phyloP scores from a whole-genome alignment of 2,329 filamentous ascomycete species.

The Hymenoscyphus albidus region DNA sequence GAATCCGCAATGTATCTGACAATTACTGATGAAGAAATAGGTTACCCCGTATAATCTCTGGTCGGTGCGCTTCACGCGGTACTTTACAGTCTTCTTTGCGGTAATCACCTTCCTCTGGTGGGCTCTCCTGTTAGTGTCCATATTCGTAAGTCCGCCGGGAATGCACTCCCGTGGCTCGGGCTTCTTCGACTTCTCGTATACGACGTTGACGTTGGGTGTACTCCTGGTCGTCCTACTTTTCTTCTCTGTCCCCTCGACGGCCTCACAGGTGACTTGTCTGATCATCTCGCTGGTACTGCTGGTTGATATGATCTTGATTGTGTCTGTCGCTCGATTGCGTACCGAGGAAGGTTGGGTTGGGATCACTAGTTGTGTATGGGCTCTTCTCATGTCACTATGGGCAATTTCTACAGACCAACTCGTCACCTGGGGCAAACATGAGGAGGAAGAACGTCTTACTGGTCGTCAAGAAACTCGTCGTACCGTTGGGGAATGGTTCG shows the following conservation, averaged over 20 bases:
- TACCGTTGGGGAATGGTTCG: conserved; percentile 77
- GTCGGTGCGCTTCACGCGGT: conserved; percentile 77
- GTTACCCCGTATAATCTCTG: conserved; percentile 92
- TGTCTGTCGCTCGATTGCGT: conserved; percentile 69
- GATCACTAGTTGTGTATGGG: conserved; percentile 81
- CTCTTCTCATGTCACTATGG: conserved; percentile 74
- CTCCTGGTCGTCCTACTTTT: conserved; percentile 77
- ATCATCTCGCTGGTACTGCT: conserved; percentile 64
- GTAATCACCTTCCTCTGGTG: conserved; percentile 84
- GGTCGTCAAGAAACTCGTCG: conserved; percentile 83
- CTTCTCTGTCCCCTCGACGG: conserved; percentile 78
- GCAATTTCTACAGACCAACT: conserved; percentile 73
- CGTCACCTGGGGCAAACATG: conserved; percentile 85
- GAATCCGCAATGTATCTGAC: not conserved
- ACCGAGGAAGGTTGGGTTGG: conserved; percentile 89
- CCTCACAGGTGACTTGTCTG: conserved; percentile 69
- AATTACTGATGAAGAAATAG: conserved; percentile 18
- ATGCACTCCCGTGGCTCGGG: conserved; percentile 86
- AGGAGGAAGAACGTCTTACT: conserved; percentile 90
- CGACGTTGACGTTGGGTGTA: conserved; percentile 72
- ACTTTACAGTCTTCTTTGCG: conserved; percentile 72
- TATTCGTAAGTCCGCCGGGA: conserved; percentile 85
- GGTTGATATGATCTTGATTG: conserved; percentile 73
- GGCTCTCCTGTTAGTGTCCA: conserved; percentile 80
- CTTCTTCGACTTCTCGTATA: conserved; percentile 84